Conservation (phyloP, 768 basidiomycete genomes). For the Russula emetica region DNA sequence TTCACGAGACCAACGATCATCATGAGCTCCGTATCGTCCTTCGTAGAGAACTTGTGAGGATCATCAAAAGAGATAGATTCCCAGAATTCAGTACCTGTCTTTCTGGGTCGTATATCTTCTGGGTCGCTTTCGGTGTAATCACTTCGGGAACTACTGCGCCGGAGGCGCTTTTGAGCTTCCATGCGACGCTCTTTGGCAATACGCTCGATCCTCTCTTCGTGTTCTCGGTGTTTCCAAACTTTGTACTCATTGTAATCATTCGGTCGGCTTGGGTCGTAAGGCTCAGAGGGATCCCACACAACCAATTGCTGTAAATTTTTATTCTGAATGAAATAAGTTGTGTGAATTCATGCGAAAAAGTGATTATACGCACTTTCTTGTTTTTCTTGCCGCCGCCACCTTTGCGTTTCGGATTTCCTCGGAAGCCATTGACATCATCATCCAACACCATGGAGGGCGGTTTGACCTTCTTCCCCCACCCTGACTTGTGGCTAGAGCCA, state of each 20-base stretch:
- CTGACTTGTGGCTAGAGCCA: constrained; percentile 42
- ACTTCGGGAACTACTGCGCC: constrained; percentile 53
- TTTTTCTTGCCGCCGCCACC: constrained; percentile 48
- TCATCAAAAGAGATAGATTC: constrained; percentile 4
- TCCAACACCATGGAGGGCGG: constrained; percentile 89
- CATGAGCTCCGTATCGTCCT: constrained; percentile 44
- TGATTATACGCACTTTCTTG: constrained; percentile 52
- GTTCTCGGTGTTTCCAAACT: constrained; percentile 69
- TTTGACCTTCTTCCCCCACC: constrained; percentile 87
- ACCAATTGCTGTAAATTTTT: constrained; percentile 50
- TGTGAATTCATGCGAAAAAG: neutral
- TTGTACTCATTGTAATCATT: constrained; percentile 91
- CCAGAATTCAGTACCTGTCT: constrained; percentile 48
- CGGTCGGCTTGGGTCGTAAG: constrained; percentile 76
- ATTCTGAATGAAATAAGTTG: constrained; percentile 42
- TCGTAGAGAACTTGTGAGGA: constrained; percentile 20
- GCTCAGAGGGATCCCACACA: constrained; percentile 75
- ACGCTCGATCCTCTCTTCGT: constrained; percentile 67
- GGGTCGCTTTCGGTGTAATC: constrained; percentile 60
- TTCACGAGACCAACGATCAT: constrained; percentile 49
- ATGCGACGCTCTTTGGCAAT: constrained; percentile 38
- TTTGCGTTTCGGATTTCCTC: constrained; percentile 51
- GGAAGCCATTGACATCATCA: constrained; percentile 85
- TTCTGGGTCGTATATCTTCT: constrained; percentile 63
- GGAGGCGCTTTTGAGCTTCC: constrained; percentile 49